phyloP scores from a whole-genome alignment of 1,284 basidiomycete species.

The Golubevia pallescens region DNA sequence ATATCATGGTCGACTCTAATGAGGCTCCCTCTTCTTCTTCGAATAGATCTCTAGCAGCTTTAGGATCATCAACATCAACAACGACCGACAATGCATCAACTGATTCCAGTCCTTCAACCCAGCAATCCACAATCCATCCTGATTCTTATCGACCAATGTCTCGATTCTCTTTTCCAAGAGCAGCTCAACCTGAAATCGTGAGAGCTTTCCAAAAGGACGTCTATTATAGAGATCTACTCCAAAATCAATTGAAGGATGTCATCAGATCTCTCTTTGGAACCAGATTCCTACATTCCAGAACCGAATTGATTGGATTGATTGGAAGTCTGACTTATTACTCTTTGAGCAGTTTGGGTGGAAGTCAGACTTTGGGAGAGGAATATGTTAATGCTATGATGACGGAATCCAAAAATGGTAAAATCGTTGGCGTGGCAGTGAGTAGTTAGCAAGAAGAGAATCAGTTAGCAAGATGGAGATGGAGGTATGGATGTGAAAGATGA shows the following conservation, averaged over 20 bases:
- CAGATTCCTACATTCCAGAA: constrained; percentile 29
- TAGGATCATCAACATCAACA: no score
- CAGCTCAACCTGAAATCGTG: constrained; percentile 37
- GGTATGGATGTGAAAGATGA: no score
- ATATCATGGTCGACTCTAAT: no score
- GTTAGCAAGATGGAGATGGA: not conserved
- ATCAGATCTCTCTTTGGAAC: constrained; percentile 38
- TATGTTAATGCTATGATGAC: constrained; percentile 43
- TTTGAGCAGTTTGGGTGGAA: constrained; percentile 28
- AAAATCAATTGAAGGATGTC: constrained; percentile 36
- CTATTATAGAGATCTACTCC: constrained; percentile 47
- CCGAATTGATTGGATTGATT: constrained; percentile 24
- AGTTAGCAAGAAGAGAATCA: not conserved
- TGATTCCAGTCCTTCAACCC: not conserved
- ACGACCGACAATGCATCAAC: no score
- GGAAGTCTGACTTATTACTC: constrained; percentile 34
- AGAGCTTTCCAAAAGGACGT: constrained; percentile 36
- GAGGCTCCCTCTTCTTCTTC: no score
- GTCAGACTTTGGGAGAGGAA: constrained; percentile 51
- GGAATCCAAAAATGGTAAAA: constrained; percentile 18
- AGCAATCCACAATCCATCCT: not conserved
- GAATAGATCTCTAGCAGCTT: no score
- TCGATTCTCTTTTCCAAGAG: constrained; percentile 22
- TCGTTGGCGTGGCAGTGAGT: constrained; percentile 18
- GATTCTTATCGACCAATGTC: constrained; percentile 10